Percentiles rank a stretch among this genome's conserved stretches.
Evolutionary conservation across 164 flowering plant species (phyloP).

Genomic region (Euptelea pleiosperma): DNA sequence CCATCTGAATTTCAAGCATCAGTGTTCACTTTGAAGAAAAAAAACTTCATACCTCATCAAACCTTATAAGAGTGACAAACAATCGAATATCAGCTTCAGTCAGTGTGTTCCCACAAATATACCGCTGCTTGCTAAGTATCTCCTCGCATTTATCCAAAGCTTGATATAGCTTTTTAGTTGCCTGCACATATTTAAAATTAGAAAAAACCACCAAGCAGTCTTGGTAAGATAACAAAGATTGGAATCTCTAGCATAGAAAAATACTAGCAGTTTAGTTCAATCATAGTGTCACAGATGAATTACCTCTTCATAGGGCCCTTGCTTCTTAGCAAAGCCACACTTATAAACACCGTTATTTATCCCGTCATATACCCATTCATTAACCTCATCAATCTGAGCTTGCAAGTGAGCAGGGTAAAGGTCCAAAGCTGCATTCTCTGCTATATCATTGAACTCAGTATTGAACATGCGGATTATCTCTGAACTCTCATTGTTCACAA

Average conservation of each 20-base stretch:
- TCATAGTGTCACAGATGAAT: too few species aligned
- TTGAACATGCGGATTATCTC: constrained; percentile 94
- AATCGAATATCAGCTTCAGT: constrained; percentile 90
- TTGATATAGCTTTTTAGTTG: constrained; percentile 58
- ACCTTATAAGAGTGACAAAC: constrained; percentile 89
- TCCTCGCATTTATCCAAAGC: constrained; percentile 88
- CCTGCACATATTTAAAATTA: constrained; percentile 38
- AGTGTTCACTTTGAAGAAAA: neutral
- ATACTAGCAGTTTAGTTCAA: too few species aligned
- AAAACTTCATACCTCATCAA: constrained; percentile 85
- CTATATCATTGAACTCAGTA: constrained; percentile 76
- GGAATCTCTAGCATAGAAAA: neutral
- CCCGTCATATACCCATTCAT: constrained; percentile 72
- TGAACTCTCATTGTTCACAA: constrained; percentile 87
- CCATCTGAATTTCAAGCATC: neutral
- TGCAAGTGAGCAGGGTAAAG: constrained; percentile 74
- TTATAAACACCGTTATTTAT: constrained; percentile 95
- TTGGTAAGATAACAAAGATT: neutral
- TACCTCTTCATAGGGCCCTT: constrained; percentile 88
- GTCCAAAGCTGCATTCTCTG: constrained; percentile 72
- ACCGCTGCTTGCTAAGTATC: constrained; percentile 69
- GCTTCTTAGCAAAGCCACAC: constrained; percentile 90
- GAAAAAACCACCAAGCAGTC: neutral
- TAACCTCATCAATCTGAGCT: constrained; percentile 60
- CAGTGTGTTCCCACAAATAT: constrained; percentile 66